phyloP scores from a whole-genome alignment of 495 filamentous ascomycete species.

The Niebla homalea region DNA sequence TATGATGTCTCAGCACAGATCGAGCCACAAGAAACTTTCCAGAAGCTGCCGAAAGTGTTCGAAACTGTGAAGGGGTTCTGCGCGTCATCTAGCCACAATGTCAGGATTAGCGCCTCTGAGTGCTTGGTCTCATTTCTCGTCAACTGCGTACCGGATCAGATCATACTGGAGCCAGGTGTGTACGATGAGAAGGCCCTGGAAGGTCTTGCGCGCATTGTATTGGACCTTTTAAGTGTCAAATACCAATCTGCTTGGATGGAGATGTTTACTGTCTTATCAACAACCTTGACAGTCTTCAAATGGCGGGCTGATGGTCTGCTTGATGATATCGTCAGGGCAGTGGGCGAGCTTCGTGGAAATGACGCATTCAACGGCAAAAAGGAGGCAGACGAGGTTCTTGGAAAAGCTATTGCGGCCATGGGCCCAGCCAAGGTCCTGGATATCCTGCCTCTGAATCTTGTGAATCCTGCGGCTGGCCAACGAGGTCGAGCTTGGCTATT shows the following conservation, averaged over 20 bases:
- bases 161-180: conserved; percentile 74
- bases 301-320: conserved; percentile 74
- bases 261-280: conserved; percentile 79
- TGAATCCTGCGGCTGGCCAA: conserved; percentile 57
- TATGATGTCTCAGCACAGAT: conserved; percentile 89
- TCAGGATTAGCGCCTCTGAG: conserved; percentile 84
- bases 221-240: conserved; percentile 67
- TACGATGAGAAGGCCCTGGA: conserved; percentile 77
- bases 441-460: conserved; percentile 74
- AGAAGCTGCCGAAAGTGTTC: conserved; percentile 73
- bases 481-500: conserved; percentile 89
- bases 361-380: conserved; percentile 89
- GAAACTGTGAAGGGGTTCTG: conserved; percentile 63
- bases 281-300: conserved; percentile 71
- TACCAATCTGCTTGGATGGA: conserved; percentile 94
- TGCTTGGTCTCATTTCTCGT: conserved; percentile 84
- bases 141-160: conserved; percentile 68
- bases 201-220: conserved; percentile 53
- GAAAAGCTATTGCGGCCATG: conserved; percentile 75
- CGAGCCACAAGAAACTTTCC: conserved; percentile 72
- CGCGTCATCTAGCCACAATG: conserved; percentile 75
- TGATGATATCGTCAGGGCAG: conserved; percentile 51
- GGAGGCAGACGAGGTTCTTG: conserved; percentile 80
- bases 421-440: conserved; percentile 69
- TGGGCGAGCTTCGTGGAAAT: conserved; percentile 80